Percentiles rank a stretch among this genome's conserved stretches.
Conservation (phyloP, 2,329 filamentous ascomycete species). For the Fusarium sp. region DNA sequence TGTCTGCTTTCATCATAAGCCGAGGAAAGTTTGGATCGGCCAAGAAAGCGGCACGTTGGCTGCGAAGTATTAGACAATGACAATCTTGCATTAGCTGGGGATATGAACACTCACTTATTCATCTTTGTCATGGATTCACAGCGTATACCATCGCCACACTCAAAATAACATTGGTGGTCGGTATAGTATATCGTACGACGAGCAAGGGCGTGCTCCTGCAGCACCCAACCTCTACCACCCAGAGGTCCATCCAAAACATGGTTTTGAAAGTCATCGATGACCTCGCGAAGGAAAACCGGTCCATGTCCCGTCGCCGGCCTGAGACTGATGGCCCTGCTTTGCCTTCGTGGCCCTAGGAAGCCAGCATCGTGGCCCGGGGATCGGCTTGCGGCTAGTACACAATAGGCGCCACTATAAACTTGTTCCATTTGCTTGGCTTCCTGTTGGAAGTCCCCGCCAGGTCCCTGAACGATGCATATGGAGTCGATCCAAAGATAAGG, state of each 20-base stretch:
- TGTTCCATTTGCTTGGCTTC: not conserved
- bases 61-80: not conserved
- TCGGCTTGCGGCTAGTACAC: not conserved
- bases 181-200: conserved; percentile 8
- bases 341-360: not conserved
- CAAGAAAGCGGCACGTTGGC: conserved; percentile 10
- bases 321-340: not conserved
- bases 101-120: conserved; percentile 3
- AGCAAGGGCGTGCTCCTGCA: conserved; percentile 19
- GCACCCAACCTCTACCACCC: conserved; percentile 3
- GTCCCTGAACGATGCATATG: not conserved
- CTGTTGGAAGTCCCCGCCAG: not conserved
- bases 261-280: not conserved
- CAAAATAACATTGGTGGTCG: conserved; percentile 9
- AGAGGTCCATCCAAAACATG: not conserved
- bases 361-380: not conserved
- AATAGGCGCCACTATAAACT: not conserved
- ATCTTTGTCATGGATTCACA: conserved; percentile 17
- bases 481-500: not conserved
- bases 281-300: not conserved
- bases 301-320: not conserved
- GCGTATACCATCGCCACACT: conserved; percentile 12
- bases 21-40: conserved; percentile 18
- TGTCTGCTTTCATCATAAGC: not conserved
- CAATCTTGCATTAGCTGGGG: rapidly evolving